Conservation (phyloP, 2,329 filamentous ascomycete species). For the Penicillium olsonii region DNA sequence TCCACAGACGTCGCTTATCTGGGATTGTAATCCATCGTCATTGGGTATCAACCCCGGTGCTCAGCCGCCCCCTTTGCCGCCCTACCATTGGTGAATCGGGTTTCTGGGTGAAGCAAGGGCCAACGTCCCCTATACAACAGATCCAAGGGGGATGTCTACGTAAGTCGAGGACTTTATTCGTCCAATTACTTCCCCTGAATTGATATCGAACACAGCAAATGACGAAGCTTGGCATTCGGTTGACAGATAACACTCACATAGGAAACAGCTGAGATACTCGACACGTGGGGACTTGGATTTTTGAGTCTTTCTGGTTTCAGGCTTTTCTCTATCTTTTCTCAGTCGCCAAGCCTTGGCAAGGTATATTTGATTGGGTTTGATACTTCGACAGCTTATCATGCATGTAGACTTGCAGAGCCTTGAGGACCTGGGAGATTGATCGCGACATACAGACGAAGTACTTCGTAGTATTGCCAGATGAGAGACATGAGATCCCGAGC, state of each 20-base stretch:
- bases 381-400: slow-evolving; percentile 11
- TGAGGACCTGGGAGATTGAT: neutral
- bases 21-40: slow-evolving; percentile 4
- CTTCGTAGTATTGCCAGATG: too few relatives aligned
- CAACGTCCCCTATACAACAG: slow-evolving; percentile 12
- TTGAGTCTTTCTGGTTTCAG: neutral
- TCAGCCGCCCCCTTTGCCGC: slow-evolving; percentile 7
- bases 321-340: neutral
- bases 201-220: neutral
- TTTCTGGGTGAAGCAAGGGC: slow-evolving; percentile 6
- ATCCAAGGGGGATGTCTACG: slow-evolving; percentile 9
- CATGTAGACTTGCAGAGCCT: slow-evolving; percentile 9
- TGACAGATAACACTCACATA: slow-evolving; percentile 10
- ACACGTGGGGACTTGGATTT: slow-evolving; percentile 1
- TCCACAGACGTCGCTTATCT: slow-evolving; percentile 1
- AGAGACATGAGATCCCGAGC: neutral
- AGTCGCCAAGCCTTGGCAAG: slow-evolving; percentile 10
- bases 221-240: slow-evolving; percentile 20
- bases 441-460: neutral
- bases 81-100: neutral
- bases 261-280: neutral
- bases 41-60: neutral
- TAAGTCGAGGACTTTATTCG: slow-evolving; percentile 8
- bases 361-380: slow-evolving; percentile 5
- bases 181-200: slow-evolving; percentile 8